Conservation (phyloP, 352 stramenopile genomes). For the Thalassiosira mediterranea region DNA sequence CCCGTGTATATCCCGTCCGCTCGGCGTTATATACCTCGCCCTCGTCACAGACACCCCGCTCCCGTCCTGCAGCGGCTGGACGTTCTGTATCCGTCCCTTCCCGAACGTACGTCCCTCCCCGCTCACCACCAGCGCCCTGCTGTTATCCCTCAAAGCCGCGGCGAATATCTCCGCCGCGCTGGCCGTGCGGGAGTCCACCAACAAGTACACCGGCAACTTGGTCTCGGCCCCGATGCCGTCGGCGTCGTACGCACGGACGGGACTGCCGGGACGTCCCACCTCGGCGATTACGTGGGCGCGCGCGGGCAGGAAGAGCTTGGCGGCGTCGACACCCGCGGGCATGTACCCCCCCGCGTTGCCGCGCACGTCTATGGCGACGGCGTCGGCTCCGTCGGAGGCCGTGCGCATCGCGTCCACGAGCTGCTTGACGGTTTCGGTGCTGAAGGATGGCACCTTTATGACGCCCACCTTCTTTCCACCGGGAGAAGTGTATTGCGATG, state of each 20-base stretch:
- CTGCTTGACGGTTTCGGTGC: slow-evolving; percentile 43
- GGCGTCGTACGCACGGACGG: slow-evolving; percentile 45
- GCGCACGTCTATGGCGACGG: slow-evolving; percentile 57
- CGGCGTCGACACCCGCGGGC: slow-evolving; percentile 60
- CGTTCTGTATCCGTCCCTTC: slow-evolving; percentile 69
- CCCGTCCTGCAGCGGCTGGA: slow-evolving; percentile 56
- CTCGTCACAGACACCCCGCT: slow-evolving; percentile 63
- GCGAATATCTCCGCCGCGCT: slow-evolving; percentile 64
- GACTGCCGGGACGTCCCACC: slow-evolving; percentile 41
- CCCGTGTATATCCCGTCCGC: slow-evolving; percentile 56
- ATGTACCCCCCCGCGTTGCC: slow-evolving; percentile 71
- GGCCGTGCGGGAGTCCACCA: slow-evolving; percentile 62
- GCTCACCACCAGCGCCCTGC: slow-evolving; percentile 42
- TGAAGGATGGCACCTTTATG: slow-evolving; percentile 64
- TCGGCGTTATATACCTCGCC: slow-evolving; percentile 63
- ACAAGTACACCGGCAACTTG: slow-evolving; percentile 50
- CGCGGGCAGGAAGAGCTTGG: slow-evolving; percentile 58
- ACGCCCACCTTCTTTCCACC: slow-evolving; percentile 48
- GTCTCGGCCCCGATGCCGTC: slow-evolving; percentile 59
- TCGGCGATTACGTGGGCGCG: slow-evolving; percentile 51
- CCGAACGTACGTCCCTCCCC: slow-evolving; percentile 55
- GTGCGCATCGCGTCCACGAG: slow-evolving; percentile 47
- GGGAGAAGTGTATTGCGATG: slow-evolving; percentile 28
- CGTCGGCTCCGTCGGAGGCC: slow-evolving; percentile 21
- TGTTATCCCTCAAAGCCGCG: slow-evolving; percentile 62